Evolutionary conservation across 2,329 filamentous ascomycete species (phyloP), one percentile per base, ranked within the genome.

Genomic region (Botrytis elliptica): DNA sequence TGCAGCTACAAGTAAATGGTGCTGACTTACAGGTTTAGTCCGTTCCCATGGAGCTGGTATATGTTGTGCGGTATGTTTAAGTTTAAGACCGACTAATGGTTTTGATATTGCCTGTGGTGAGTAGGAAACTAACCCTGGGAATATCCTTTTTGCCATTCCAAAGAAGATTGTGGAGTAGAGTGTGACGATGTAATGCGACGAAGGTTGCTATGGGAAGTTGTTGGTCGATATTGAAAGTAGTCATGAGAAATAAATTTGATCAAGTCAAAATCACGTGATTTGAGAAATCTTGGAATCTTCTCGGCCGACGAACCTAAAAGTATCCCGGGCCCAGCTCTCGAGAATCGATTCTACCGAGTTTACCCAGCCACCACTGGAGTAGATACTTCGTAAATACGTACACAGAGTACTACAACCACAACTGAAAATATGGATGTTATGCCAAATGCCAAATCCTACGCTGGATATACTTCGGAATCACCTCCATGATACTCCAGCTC

Each of bases 21-120:
- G 49, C 49, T 33, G 49, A 57, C 66, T 55, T 29, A 40, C 36
- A 22, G 16, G 25, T 22, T 22, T 40, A 33, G 12, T 49, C 33
- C 36, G 46, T 68, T 68, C 65, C 65, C 65, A 68, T 25, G 65
- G 65, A 33, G 36, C 25, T 22, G 65, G 65, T 29, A 68, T 3
- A 25, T 3, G 33, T 38, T n/a, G 36, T 40, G 60, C 60, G 22
- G 12, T 40, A 25, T 16, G 36, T n/a, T 63, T 14, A n/a, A 40
- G 60, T n/a, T 63, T 14, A n/a, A 40, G 60, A 40, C 36, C 60
- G 22, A 18, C 22, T 18, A 4, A n/a, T n/a, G 60, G 22, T 40
- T 40, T 40, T n/a, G 33, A 63, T n/a, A 40, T 40, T 40, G 36
- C 20, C 59, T 14, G 60, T 40, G 12, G 5, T n/a, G 60, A n/a